phyloP scores from a whole-genome alignment of 306 rosid genomes.

The Chamaecrista fasciculata region DNA sequence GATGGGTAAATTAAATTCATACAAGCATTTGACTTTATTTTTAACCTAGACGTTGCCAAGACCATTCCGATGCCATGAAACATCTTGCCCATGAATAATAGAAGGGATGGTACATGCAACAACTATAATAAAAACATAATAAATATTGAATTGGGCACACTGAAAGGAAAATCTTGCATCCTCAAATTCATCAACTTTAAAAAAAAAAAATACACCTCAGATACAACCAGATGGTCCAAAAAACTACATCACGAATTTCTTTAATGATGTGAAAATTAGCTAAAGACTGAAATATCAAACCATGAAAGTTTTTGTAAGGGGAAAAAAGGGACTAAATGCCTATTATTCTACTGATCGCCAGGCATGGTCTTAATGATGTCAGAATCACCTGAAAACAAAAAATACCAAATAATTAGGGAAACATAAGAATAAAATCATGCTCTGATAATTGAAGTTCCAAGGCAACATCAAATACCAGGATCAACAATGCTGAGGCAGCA shows the following conservation, averaged over 20 bases:
- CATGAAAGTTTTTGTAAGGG: constrained; percentile 1
- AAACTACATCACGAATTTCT: constrained; percentile 22
- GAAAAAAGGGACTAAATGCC: constrained; percentile 1
- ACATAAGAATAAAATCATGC: not conserved
- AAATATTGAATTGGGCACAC: not conserved
- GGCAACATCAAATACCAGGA: constrained; percentile 46
- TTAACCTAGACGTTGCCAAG: too few species aligned
- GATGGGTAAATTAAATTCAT: too few species aligned
- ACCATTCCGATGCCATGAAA: not conserved
- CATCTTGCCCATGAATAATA: not conserved
- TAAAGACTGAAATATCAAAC: constrained; percentile 21
- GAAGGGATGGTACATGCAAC: not conserved
- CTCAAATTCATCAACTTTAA: constrained; percentile 7
- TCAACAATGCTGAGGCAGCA: constrained; percentile 86
- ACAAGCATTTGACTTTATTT: too few species aligned
- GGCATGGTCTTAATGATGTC: constrained; percentile 48
- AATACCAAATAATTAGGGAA: not conserved
- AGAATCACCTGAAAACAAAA: constrained; percentile 49
- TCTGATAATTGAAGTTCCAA: not conserved
- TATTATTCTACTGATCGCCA: constrained; percentile 33
- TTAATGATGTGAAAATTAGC: not conserved
- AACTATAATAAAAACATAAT: not conserved
- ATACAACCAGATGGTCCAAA: constrained; percentile 14
- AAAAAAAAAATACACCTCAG: not conserved
- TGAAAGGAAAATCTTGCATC: not conserved